Evolutionary conservation across 176 grass and related monocot species (phyloP).

Genomic region (Zoysia japonica): DNA sequence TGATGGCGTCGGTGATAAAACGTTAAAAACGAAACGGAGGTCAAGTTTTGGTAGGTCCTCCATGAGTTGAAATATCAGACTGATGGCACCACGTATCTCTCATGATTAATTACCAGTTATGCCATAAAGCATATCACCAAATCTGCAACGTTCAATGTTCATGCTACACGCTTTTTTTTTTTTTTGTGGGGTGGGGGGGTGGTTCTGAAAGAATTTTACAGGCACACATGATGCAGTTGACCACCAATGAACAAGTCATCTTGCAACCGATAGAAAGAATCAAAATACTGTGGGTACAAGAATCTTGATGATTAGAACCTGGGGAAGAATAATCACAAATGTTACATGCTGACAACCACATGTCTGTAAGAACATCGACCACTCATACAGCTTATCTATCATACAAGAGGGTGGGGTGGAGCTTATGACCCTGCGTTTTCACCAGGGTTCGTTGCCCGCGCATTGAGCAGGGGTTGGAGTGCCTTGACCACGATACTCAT

Average conservation of each 20-base stretch:
- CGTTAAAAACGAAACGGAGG: background rate
- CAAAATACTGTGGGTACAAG: conserved; percentile 37
- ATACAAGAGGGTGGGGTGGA: conserved; percentile 38
- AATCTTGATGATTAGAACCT: conserved; percentile 43
- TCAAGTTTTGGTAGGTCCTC: background rate
- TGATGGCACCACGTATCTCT: too few relatives aligned
- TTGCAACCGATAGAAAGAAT: conserved; percentile 43
- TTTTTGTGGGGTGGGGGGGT: background rate
- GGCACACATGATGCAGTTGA: background rate
- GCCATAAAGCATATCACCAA: background rate
- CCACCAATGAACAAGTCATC: conserved; percentile 23
- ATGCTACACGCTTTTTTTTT: background rate
- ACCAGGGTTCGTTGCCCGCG: conserved; percentile 45
- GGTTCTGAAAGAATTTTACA: background rate
- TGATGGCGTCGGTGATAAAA: background rate
- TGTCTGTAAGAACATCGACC: conserved; percentile 10
- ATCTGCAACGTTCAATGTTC: background rate
- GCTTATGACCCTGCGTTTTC: conserved; percentile 50
- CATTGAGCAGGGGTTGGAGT: conserved; percentile 69
- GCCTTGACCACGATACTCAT: conserved; percentile 90
- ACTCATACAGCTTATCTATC: conserved; percentile 45
- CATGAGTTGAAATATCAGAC: background rate
- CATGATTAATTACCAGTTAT: background rate
- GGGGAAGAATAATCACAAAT: conserved; percentile 50
- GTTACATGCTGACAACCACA: conserved; percentile 44